Base-by-base conservation (phyloP, 805 yeast species). In the Sugiyamaella americana region DNA sequence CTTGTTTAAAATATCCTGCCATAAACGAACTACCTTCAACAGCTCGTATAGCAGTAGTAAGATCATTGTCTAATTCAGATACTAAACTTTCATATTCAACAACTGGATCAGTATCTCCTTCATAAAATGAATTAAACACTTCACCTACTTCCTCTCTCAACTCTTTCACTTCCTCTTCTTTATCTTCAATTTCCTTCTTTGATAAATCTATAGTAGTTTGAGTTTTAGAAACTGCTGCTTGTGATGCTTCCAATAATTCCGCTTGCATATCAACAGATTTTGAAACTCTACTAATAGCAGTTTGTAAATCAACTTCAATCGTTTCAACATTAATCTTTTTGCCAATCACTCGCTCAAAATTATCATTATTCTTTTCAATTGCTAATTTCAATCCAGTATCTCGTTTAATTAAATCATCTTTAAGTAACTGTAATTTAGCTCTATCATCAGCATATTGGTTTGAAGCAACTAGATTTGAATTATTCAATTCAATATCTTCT, bases 11-110 rank as follows among this genome's bases (percentile, higher is more conserved):
- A 64, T 82, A 88, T 37, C 77, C 77, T 21, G 78, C 68, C 0
- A 89, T 81, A 2, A 87, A 84, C 38, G 78, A 79, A 24, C 75
- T 75, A 53, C 85, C 79, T 58, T 86, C 86, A 26, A 78, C 60
- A 46, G 83, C 80, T 51, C 82, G 84, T 13, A 78, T 65, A 0
- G 87, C 79, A 17, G 72, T 72, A 11, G 18, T 73, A 52, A 78
- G 76, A 37, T 81, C 82, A 16, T 73, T 74, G 56, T 86, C 91
- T 3, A 82, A 69, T 13, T 78, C 83, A 22, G 62, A 59, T 2
- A 82, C 51, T 4, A 74, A 67, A 1, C 64, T 65, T 30, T 75
- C 78, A 58, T 79, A 84, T 1, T 73, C 73, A 2, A 69, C 32
- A 13, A 26, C 13, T 26, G 32, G 32, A 26, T 26, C 70, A 19